Base-by-base conservation (phyloP, 345 rosid species). In the Linum usitatissimum region DNA sequence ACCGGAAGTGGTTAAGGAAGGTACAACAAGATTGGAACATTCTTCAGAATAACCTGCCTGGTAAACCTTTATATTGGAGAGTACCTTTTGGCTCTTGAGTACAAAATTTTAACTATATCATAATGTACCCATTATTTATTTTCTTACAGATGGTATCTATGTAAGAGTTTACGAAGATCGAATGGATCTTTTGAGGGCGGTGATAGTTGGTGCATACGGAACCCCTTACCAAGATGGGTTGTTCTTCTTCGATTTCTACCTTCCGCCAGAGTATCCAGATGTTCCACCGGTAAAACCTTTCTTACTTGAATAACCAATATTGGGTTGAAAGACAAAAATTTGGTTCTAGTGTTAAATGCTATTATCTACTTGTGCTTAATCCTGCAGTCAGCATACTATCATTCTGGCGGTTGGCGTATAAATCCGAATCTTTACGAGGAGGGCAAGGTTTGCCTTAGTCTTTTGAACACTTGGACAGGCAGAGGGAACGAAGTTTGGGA, bases 141-240 rank as follows among this genome's bases (percentile, higher is more conserved):
- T 30, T 75, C 65, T 65, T 57, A 28, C 83, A 94, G 99, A 86
- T 77, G 97, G 86, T 68, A 86, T 94, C 40, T 84, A 83, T 60
- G 93, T 86, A 61, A 84, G 93, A 57, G 95, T 83, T 64, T 90
- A 88, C 68, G 97, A 94, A 78, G 97, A 88, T 67, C 78, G 91
- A 68, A 90, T 94, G 88, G 99, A 94, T 80, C 90, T 94, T 40
- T 69, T 94, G 63, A 83, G 99, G 69, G 93, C 96, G 3, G 97
- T 84, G 53, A 86, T 94, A 67, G 84, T 81, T 6, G 99, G 99
- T 68, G 93, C 99, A 53, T 88, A 77, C 69, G 99, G 97, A 64
- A 88, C 99, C 39, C 99, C 99, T 48, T 94, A 94, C 76, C 99
- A 94, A 76, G 99, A 94, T 70, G 97, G 99, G 68, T 87, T 94